Conservation (phyloP, 495 filamentous ascomycete genomes). For the Penicillium coffeae region DNA sequence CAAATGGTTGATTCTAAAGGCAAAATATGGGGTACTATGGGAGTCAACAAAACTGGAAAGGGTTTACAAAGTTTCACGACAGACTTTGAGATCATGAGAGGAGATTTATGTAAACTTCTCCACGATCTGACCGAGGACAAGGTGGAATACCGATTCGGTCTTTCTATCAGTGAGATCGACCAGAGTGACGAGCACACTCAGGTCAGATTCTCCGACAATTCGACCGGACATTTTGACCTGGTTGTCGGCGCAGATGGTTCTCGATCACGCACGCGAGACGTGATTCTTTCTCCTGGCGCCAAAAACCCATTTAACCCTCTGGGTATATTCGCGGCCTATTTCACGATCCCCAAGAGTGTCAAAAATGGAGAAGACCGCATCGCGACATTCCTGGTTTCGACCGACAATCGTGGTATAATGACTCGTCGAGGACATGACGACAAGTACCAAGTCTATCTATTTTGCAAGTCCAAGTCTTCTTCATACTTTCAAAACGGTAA, state of each 20-base stretch:
- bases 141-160: constrained; percentile 28
- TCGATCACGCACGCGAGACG: constrained; percentile 35
- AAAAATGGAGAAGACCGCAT: too few relatives aligned
- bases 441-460: too few relatives aligned
- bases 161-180: constrained; percentile 12
- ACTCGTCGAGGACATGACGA: not conserved
- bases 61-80: constrained; percentile 31
- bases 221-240: constrained; percentile 38
- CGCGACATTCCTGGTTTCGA: too few relatives aligned
- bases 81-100: constrained; percentile 48
- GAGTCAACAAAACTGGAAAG: too few relatives aligned
- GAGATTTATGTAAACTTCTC: constrained; percentile 34
- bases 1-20: constrained; percentile 28
- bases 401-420: too few relatives aligned
- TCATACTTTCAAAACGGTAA: too few relatives aligned
- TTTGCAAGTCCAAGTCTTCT: too few relatives aligned
- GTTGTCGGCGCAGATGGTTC: constrained; percentile 50
- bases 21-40: constrained; percentile 18
- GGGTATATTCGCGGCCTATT: constrained; percentile 33
- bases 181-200: constrained; percentile 17
- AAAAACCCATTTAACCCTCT: constrained; percentile 23
- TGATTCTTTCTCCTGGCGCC: constrained; percentile 23
- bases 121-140: constrained; percentile 26
- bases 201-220: constrained; percentile 36
- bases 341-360: too few relatives aligned